A percentile compares a stretch with the other conserved stretches of the same genome.
Conservation (phyloP, 2,329 filamentous ascomycete species). For the Fusarium brachygibbosum region DNA sequence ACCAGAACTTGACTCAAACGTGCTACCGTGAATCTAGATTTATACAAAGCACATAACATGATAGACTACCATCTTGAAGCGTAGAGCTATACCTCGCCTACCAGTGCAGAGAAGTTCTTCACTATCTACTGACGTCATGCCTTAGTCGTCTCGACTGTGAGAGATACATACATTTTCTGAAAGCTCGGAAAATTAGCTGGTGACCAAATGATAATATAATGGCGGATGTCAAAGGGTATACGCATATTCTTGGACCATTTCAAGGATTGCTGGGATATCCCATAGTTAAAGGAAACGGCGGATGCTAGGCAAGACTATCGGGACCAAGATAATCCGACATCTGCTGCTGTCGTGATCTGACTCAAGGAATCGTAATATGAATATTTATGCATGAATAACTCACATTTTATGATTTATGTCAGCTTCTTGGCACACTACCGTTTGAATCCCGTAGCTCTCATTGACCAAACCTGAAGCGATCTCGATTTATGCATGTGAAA, state of each 20-base stretch:
- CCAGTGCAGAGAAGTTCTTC: background rate
- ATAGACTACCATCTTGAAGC: too few relatives aligned
- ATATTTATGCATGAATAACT: background rate
- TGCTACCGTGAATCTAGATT: too few relatives aligned
- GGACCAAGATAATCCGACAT: background rate
- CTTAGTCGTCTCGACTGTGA: background rate
- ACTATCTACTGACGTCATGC: background rate
- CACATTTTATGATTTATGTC: background rate
- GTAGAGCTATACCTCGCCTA: too few relatives aligned
- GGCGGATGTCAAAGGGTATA: too few relatives aligned
- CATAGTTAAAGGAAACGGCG: too few relatives aligned
- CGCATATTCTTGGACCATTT: too few relatives aligned
- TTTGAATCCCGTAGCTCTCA: background rate
- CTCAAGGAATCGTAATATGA: too few relatives aligned
- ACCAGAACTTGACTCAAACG: too few relatives aligned
- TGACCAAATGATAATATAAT: too few relatives aligned
- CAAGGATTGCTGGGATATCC: too few relatives aligned
- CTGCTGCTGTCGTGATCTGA: background rate
- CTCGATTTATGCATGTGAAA: background rate
- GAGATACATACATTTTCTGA: background rate
- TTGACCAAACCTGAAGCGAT: background rate
- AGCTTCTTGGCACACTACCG: background rate
- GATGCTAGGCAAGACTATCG: background rate
- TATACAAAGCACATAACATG: too few relatives aligned
- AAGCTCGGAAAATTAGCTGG: background rate